Percentiles rank a stretch among this genome's conserved stretches.
These are phyloP conservation scores for Tolypocladium pustulatum DNA, from an alignment of 2,329 filamentous ascomycete genomes.

Conservation along the genomic window DNA sequence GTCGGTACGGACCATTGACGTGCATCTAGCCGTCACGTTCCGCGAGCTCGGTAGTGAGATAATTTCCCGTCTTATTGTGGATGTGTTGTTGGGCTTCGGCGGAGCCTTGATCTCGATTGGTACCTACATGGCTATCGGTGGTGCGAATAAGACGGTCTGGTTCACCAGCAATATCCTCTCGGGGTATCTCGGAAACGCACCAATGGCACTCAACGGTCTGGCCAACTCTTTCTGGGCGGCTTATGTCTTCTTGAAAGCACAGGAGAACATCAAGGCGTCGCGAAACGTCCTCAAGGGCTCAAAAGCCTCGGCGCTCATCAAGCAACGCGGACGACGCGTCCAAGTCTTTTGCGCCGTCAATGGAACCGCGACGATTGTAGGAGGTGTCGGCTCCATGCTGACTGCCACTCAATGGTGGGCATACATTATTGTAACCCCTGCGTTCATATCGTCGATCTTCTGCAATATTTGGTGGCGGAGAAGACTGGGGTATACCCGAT, in stretches of 20 bases:
- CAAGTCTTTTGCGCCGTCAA: background rate
- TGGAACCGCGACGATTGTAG: background rate
- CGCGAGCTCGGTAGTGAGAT: background rate
- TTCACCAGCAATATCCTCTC: background rate
- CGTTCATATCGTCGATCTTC: background rate
- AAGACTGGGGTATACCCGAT: background rate
- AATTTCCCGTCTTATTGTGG: background rate
- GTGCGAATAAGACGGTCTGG: background rate
- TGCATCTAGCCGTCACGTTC: background rate
- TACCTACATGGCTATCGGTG: background rate
- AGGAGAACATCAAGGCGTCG: background rate
- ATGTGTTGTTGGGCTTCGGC: background rate
- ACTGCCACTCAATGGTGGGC: background rate
- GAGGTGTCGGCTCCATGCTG: background rate
- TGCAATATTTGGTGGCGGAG: background rate
- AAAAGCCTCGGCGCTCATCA: background rate
- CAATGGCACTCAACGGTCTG: background rate
- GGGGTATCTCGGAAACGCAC: background rate
- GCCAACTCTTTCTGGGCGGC: background rate
- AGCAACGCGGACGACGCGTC: background rate
- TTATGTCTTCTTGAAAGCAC: background rate
- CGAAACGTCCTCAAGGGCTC: background rate
- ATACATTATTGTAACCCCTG: background rate
- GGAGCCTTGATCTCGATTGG: background rate
- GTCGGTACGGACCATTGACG: background rate